phyloP scores from a whole-genome alignment of 2,329 filamentous ascomycete species.

The Clarireedia homoeocarpa region DNA sequence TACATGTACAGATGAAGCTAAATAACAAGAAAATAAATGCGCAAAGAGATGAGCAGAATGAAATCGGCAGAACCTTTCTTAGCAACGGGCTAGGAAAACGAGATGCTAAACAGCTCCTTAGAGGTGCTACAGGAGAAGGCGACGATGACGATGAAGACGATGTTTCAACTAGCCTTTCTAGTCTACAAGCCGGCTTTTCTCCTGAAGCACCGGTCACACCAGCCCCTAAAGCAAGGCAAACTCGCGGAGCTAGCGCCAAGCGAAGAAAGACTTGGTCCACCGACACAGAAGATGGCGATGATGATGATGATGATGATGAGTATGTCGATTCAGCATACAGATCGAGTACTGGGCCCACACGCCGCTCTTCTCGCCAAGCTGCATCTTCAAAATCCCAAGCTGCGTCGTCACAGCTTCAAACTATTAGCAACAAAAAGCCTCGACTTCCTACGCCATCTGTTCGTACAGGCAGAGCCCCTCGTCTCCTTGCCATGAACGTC shows the following conservation, averaged over 20 bases:
- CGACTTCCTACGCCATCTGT: no score
- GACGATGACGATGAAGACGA: not conserved
- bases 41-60: conserved; percentile 21
- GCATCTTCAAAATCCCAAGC: not conserved
- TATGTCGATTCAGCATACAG: conserved; percentile 1
- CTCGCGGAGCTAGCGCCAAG: not conserved
- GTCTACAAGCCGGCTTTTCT: not conserved
- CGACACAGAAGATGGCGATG: not conserved
- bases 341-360: not conserved
- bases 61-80: conserved; percentile 16
- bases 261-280: not conserved
- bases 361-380: not conserved
- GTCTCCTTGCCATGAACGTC: not conserved
- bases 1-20: conserved; percentile 16
- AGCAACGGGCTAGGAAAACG: conserved; percentile 5
- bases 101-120: not conserved
- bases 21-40: conserved; percentile 23
- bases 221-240: not conserved
- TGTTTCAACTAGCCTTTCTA: not conserved
- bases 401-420: no score
- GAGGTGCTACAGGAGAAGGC: not conserved
- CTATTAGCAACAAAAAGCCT: no score
- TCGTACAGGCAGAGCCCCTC: not conserved
- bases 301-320: conserved; percentile 7
- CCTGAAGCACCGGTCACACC: not conserved